Conservation (phyloP, 371 early-diverging fungal genomes). For the Mortierella polycephala region DNA sequence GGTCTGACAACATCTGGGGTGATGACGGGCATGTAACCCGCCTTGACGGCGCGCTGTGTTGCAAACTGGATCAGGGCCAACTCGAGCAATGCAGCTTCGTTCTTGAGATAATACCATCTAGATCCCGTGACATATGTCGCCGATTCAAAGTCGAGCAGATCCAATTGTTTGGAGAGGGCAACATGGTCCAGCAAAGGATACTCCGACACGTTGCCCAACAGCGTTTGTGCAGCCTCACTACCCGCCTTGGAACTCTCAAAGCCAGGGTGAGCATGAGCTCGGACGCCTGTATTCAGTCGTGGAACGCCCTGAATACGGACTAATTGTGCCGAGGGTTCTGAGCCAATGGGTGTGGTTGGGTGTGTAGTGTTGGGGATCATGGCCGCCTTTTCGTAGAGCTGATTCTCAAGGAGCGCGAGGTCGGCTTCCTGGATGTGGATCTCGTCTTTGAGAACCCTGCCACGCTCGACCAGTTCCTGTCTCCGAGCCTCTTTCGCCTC, state of each 20-base stretch:
- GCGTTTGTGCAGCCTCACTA: slow-evolving; percentile 22
- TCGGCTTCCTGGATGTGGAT: slow-evolving; percentile 57
- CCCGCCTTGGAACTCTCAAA: neutral
- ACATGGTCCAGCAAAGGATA: slow-evolving; percentile 74
- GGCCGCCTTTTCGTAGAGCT: slow-evolving; percentile 65
- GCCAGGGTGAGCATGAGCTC: slow-evolving; percentile 30
- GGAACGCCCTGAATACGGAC: slow-evolving; percentile 61
- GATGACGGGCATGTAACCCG: slow-evolving; percentile 81
- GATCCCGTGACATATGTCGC: slow-evolving; percentile 88
- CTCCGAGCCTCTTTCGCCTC: slow-evolving; percentile 33
- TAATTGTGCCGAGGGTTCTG: slow-evolving; percentile 68
- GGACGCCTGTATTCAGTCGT: slow-evolving; percentile 23
- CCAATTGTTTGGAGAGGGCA: slow-evolving; percentile 67
- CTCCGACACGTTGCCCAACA: slow-evolving; percentile 24
- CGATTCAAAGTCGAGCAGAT: slow-evolving; percentile 86
- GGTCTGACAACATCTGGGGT: slow-evolving; percentile 90
- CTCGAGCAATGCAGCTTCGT: slow-evolving; percentile 87
- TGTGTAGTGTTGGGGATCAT: slow-evolving; percentile 81
- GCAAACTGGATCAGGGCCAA: slow-evolving; percentile 89
- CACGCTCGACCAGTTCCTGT: slow-evolving; percentile 56
- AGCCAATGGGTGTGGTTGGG: slow-evolving; percentile 72
- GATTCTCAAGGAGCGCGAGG: slow-evolving; percentile 55
- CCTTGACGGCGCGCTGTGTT: slow-evolving; percentile 74
- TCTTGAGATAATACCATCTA: slow-evolving; percentile 89
- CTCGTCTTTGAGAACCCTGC: slow-evolving; percentile 59